phyloP scores from a whole-genome alignment of 1,284 basidiomycete species.

The Ganoderma lingzhi region DNA sequence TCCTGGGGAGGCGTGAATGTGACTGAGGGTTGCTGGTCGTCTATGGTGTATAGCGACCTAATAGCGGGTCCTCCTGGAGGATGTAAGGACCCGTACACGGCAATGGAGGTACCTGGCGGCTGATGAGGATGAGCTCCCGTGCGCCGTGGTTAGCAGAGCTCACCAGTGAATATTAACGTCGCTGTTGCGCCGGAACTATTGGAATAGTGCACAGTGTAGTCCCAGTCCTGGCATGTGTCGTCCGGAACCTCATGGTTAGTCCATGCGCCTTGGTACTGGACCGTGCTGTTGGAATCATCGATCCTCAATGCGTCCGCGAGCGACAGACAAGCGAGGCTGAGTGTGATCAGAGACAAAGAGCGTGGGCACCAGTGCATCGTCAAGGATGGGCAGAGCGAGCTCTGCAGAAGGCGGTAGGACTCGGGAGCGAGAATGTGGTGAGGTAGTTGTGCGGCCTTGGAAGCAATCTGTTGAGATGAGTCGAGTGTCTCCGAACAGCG shows the following conservation, averaged over 20 bases:
- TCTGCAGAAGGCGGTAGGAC: neutral
- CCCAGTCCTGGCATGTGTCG: neutral
- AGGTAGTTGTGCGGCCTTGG: neutral
- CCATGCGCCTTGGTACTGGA: neutral
- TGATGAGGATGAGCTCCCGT: neutral
- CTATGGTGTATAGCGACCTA: constrained; percentile 23
- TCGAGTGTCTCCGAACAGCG: neutral
- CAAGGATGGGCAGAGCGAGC: neutral
- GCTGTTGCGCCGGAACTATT: neutral
- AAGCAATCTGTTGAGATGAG: neutral
- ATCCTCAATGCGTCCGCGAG: neutral
- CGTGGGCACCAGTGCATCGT: neutral
- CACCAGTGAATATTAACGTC: neutral
- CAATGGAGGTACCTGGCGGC: constrained; percentile 16
- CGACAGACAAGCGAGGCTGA: neutral
- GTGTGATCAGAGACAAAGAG: neutral
- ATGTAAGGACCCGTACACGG: constrained; percentile 20
- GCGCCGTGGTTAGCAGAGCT: neutral
- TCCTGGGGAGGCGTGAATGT: neutral
- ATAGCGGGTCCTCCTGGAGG: constrained; percentile 22
- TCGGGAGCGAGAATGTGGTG: neutral
- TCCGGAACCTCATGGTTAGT: neutral
- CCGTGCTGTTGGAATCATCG: neutral
- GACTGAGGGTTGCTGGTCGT: neutral
- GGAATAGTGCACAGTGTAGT: neutral